Evolutionary conservation across 305 asterid species (phyloP), one percentile per base, ranked within the genome.

Genomic region (Petunia hybrid): DNA sequence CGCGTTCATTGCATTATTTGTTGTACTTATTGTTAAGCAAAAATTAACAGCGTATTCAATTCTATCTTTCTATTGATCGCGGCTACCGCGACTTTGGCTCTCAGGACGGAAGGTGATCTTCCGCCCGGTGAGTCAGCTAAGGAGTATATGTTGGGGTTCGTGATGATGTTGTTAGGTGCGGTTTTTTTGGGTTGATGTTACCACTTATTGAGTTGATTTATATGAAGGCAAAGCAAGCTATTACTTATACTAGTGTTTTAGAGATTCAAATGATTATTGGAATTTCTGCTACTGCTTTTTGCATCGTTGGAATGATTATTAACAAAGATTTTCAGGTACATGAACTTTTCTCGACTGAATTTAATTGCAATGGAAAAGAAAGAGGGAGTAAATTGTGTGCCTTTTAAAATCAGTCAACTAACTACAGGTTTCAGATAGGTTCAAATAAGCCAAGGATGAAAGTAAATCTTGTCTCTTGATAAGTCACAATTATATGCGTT

Each of bases 181-280:
- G 93, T 85, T 66, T 67, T 91, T 87, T 85, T 85, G 98, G 97
- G 4, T 67, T 94, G 22, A 43, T 91, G 3, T 83, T 91, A 80
- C 97, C 97, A 68, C 1, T 85, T 89, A 85, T 94, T 42, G 94
- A 94, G 89, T 84, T 90, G 80, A 83, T 78, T 78, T 92, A 87
- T 40, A 62, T 14, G 87, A 89, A 83, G 82, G 90, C 95, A 0
- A 85, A 65, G 42, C 89, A 87, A 83, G 81, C 8, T 0, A 12
- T 92, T 1, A 88, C 88, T 0, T 92, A 85, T 55, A 82, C 88
- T 5, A 77, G 89, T 60, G 97, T 89, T 13, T 0, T 94, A 90
- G 96, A 94, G 86, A 82, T 94, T 77, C 98, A 92, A 83, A 4
- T 90, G 86, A 92, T 92, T 0, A 53, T 92, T 84, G 87, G 90